phyloP scores from a whole-genome alignment of 257 asterid species.

The Solanum boliviense region DNA sequence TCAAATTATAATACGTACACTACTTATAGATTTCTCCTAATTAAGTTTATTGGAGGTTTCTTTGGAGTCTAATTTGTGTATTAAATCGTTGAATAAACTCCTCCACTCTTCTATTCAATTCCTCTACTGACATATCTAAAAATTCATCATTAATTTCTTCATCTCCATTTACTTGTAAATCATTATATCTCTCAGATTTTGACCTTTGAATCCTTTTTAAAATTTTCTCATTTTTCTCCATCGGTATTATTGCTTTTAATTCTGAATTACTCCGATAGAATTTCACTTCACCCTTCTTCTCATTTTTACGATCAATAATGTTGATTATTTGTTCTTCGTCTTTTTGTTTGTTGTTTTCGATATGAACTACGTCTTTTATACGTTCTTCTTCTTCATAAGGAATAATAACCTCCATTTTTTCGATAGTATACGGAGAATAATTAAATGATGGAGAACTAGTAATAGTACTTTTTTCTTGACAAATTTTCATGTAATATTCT shows the following conservation, averaged over 20 bases:
- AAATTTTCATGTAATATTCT: slow-evolving; percentile 6
- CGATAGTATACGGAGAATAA: background rate
- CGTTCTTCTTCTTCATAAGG: slow-evolving; percentile 17
- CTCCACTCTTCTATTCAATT: slow-evolving; percentile 50
- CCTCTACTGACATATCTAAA: slow-evolving; percentile 51
- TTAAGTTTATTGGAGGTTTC: slow-evolving; percentile 1
- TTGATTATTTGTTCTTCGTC: background rate
- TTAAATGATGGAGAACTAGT: background rate
- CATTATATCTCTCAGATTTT: slow-evolving; percentile 18
- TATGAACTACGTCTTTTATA: slow-evolving; percentile 12
- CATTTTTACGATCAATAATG: background rate
- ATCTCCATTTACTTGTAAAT: background rate
- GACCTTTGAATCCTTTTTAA: slow-evolving; percentile 13
- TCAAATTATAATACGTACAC: background rate
- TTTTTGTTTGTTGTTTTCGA: background rate
- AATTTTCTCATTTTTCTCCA: slow-evolving; percentile 4
- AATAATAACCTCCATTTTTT: background rate
- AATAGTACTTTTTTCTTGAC: background rate
- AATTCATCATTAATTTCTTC: slow-evolving; percentile 33
- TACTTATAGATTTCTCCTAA: background rate
- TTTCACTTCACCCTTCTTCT: background rate
- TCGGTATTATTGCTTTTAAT: background rate
- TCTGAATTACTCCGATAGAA: slow-evolving; percentile 29
- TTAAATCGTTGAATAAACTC: slow-evolving; percentile 51
- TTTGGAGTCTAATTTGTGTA: slow-evolving; percentile 48